Base-by-base conservation (phyloP, 2,329 filamentous ascomycete species). In the Aspergillus awamori region DNA sequence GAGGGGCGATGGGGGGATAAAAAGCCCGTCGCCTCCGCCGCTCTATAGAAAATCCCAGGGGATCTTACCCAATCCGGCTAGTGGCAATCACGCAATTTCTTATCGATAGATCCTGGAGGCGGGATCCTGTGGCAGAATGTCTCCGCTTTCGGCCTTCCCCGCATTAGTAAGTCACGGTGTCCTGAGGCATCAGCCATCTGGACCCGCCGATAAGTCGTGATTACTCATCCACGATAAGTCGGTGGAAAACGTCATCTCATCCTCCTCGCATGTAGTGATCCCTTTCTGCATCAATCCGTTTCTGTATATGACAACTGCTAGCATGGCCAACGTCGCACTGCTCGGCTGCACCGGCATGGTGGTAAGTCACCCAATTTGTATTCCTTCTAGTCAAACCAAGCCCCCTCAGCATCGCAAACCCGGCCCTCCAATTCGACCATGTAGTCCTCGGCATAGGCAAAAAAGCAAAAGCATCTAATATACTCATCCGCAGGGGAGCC, bases 401-500 rank as follows among this genome's bases (percentile, higher is more conserved):
- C 13, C n/a, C 24, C 8, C 26, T 3, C 28, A 45, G 5, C 20
- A 15, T 36, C 26, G 39, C 30, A 24, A 2, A 11, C 10, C 13
- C 26, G 22, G 26, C 22, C 17, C 28, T 26, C 17, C 24, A 8
- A 53, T 15, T 53, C 11, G 11, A 11, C 33, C 11, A 36, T 15
- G 33, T 15, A 36, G 33, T 36, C 33, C 8, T 8, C 28, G 1
- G 1, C 28, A 26, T 26, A 26, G 26, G 4, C 26, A 26, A 2
- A 36, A 33, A 36, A 36, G 11, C 33, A 36, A 36, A 36, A 15
- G 2, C 33, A 36, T 36, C 33, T 36, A 36, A 36, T 36, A 36
- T 36, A 36, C 13, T 51, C 53, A 84, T 67, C 59, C 53, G 33
- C 61, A 87, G 85, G 93, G 94, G 72, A 86, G 86, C 56, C 81